Evolutionary conservation across 108 stramenopile species (phyloP), one percentile per base, ranked within the genome.

Genomic region (Fragilaria radians): DNA sequence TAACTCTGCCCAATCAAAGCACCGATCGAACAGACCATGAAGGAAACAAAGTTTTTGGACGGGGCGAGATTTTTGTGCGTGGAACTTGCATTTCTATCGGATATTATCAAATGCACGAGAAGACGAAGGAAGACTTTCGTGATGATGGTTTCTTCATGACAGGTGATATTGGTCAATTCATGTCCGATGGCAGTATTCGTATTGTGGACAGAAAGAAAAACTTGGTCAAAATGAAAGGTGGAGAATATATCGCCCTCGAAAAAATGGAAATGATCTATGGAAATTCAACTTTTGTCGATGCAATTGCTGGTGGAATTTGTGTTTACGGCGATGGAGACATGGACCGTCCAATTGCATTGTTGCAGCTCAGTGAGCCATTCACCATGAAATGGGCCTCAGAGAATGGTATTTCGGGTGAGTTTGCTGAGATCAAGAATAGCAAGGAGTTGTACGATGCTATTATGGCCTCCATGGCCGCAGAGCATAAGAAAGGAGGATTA

Each of bases 121-220:
- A 81, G 54, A 85, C 93, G 5, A 82, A 79, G 58, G 89, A 94
- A 66, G 87, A 71, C 9, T 92, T 74, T 68, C 53, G 52, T 58
- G 83, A 77, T 0, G 89, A 87, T 61, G 87, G 89, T 17, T 94
- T 78, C 72, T 91, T 94, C 61, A 74, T 80, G 29, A 91, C 89
- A 5, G 93, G 93, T 21, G 93, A 94, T 74, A 89, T 94, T 77
- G 93, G 93, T 22, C 89, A 88, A 66, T 88, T 88, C 55, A 78
- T 84, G 58, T 55, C 48, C 0, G 88, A 94, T 64, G 93, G 93
- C 28, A 85, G 81, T 59, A 36, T 94, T 42, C 70, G 80, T 48
- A 91, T 94, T 70, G 87, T 91, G 32, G 89, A 91, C 54, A 85
- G 89, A n/a, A 85, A 85, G 68, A 93, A 97, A 80, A 93, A 97